Evolutionary conservation across 768 basidiomycete species (phyloP), one percentile per base, ranked within the genome.

Genomic region (Cubamyces lactineus): DNA sequence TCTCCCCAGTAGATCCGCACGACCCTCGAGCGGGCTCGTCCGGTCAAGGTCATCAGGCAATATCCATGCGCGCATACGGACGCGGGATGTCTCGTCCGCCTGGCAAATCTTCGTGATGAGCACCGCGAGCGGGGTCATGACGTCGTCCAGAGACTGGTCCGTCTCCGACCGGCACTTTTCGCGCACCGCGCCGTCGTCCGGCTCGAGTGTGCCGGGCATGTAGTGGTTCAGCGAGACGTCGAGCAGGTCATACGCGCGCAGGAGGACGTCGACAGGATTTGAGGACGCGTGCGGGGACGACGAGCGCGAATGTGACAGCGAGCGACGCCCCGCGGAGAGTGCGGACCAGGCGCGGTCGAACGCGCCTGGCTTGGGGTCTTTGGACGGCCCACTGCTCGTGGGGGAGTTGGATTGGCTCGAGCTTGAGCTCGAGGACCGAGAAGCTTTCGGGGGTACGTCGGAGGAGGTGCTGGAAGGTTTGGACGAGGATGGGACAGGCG

Each of bases 1-100:
- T 52, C 90, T 80, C 0, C 97, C 97, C 2, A 98, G 77, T 8
- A 90, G 73, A 70, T 92, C 88, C 15, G 84, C 59, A 3, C 94
- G 86, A 42, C 78, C 75, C 70, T 98, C 94, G 23, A 98, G 78
- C 3, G 92, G 83, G 9, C 73, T 76, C 9, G 88, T 84, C 47
- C 97, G 86, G 73, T 98, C 96, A 69, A 97, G 71, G 67, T 89
- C 85, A 0, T 83, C 75, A 0, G 96, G 95, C 6, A 95, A 75
- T 23, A 98, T 74, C 82, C 84, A 84, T 50, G 86, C 83, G 60
- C 86, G 82, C 61, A 92, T 72, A 24, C 85, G 79, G 40, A 73
- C 57, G 59, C 87, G 81, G 17, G 83, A 81, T 3, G 73, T 76
- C 57, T 86, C 85, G 66, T 90, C 86, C 2, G 83, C 89, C 17